A percentile compares a stretch with the other conserved stretches of the same genome.
Conservation (phyloP, 208 protist species). For the Leishmania amazonensis region DNA sequence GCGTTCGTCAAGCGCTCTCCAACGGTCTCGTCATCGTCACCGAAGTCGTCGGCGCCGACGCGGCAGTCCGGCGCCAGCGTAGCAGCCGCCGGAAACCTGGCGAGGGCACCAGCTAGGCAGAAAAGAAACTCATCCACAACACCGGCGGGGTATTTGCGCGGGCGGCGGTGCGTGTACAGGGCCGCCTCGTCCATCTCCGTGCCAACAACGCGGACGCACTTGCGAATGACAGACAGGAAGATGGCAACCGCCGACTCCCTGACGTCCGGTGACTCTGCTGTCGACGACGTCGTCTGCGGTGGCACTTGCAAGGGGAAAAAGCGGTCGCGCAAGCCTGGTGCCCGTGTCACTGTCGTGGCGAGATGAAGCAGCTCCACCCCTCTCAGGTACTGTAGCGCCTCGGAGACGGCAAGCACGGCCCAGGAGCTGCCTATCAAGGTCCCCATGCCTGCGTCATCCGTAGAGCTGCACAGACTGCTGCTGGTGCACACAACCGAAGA, state of each 20-base stretch:
- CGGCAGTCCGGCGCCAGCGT: neutral
- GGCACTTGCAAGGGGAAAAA: slow-evolving; percentile 28
- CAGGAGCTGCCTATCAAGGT: slow-evolving; percentile 10
- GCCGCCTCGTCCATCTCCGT: slow-evolving; percentile 59
- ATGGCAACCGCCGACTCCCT: slow-evolving; percentile 20
- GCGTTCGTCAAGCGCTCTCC: slow-evolving; percentile 60
- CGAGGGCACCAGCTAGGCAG: slow-evolving; percentile 54
- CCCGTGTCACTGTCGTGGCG: slow-evolving; percentile 49
- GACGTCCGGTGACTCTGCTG: neutral
- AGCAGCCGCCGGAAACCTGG: slow-evolving; percentile 9
- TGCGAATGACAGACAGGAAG: slow-evolving; percentile 43
- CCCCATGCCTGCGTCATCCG: slow-evolving; percentile 10
- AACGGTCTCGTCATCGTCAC: slow-evolving; percentile 27
- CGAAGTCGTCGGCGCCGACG: neutral
- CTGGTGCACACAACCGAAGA: neutral
- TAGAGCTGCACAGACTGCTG: neutral
- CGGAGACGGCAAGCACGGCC: slow-evolving; percentile 35
- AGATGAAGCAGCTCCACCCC: slow-evolving; percentile 75
- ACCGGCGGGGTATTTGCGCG: slow-evolving; percentile 39
- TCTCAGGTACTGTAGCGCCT: slow-evolving; percentile 40
- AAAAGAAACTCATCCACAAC: slow-evolving; percentile 81
- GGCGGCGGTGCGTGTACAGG: slow-evolving; percentile 52
- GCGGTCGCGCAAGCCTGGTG: slow-evolving; percentile 35
- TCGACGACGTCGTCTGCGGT: neutral
- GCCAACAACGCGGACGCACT: slow-evolving; percentile 63